These are phyloP conservation scores for Diplodia corticola DNA, from an alignment of 2,329 filamentous ascomycete genomes.

Conservation along the genomic window DNA sequence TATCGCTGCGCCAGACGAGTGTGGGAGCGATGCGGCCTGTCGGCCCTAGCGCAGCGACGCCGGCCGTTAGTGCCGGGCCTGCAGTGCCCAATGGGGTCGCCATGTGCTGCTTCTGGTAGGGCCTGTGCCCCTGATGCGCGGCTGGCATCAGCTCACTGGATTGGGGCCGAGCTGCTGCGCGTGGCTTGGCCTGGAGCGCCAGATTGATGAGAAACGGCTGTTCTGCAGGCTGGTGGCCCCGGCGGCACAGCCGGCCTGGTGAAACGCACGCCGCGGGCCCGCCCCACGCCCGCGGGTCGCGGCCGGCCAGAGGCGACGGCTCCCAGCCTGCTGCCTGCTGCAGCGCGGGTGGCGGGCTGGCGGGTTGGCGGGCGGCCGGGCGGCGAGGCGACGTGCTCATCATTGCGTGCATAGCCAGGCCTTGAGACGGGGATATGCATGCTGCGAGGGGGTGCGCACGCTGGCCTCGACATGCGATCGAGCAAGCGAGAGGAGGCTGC, in stretches of 20 bases:
- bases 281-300: slow-evolving; percentile 1
- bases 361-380: background rate
- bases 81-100: slow-evolving; percentile 9
- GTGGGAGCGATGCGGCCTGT: background rate
- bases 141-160: slow-evolving; percentile 3
- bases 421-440: slow-evolving; percentile 13
- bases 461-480: slow-evolving; percentile 9
- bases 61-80: slow-evolving; percentile 11
- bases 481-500: background rate
- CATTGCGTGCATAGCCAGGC: slow-evolving; percentile 11
- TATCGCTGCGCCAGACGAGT: background rate
- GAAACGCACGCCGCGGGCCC: slow-evolving; percentile 3
- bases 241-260: background rate
- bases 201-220: slow-evolving; percentile 17
- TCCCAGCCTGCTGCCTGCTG: background rate
- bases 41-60: background rate
- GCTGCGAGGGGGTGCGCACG: background rate
- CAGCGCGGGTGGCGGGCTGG: background rate
- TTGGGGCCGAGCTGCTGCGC: slow-evolving; percentile 15
- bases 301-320: slow-evolving; percentile 2
- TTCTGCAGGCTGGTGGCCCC: slow-evolving; percentile 5
- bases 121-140: slow-evolving; percentile 20
- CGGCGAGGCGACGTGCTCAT: background rate
- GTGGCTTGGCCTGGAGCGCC: slow-evolving; percentile 14
- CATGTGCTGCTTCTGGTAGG: slow-evolving; percentile 6